phyloP scores from a whole-genome alignment of 2,329 filamentous ascomycete genomes.

The Aspergillus hortae region DNA sequence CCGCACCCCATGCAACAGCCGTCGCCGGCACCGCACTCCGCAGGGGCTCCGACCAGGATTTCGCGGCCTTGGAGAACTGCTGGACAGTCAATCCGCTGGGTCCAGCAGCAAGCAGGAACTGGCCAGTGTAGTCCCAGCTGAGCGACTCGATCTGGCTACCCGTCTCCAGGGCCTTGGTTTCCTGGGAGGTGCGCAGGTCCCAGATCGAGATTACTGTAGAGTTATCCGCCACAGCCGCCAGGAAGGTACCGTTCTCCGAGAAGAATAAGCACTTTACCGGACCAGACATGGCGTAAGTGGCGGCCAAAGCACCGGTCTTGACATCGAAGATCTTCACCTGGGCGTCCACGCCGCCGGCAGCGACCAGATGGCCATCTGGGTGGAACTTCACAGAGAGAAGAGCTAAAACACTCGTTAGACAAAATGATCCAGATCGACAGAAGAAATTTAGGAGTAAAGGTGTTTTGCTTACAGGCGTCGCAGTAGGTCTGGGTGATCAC shows the following conservation, averaged over 20 bases:
- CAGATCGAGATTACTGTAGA: constrained; percentile 81
- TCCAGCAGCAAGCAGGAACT: constrained; percentile 82
- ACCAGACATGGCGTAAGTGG: constrained; percentile 63
- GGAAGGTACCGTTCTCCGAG: constrained; percentile 96
- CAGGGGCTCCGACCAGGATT: constrained; percentile 84
- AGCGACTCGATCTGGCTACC: constrained; percentile 74
- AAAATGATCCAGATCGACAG: not conserved
- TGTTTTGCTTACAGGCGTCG: constrained; percentile 64
- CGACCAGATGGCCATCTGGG: constrained; percentile 92
- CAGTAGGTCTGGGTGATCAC: constrained; percentile 75
- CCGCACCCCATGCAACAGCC: constrained; percentile 72
- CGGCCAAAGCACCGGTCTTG: constrained; percentile 71
- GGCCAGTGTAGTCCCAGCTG: constrained; percentile 91
- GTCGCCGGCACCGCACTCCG: constrained; percentile 70
- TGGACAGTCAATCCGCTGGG: constrained; percentile 79
- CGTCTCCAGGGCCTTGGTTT: constrained; percentile 80
- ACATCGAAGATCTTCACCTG: constrained; percentile 88
- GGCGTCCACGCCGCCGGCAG: constrained; percentile 73
- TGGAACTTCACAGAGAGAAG: constrained; percentile 82
- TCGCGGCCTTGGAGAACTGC: constrained; percentile 81
- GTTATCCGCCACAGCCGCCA: constrained; percentile 75
- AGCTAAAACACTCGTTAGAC: constrained; percentile 43
- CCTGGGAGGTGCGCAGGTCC: constrained; percentile 81
- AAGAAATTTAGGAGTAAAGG: constrained; percentile 1
- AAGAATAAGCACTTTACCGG: constrained; percentile 76